A percentile compares a stretch with the other conserved stretches of the same genome.
phyloP scores from a whole-genome alignment of 192 early-diverging fungal species.

The Mortierella alpina region DNA sequence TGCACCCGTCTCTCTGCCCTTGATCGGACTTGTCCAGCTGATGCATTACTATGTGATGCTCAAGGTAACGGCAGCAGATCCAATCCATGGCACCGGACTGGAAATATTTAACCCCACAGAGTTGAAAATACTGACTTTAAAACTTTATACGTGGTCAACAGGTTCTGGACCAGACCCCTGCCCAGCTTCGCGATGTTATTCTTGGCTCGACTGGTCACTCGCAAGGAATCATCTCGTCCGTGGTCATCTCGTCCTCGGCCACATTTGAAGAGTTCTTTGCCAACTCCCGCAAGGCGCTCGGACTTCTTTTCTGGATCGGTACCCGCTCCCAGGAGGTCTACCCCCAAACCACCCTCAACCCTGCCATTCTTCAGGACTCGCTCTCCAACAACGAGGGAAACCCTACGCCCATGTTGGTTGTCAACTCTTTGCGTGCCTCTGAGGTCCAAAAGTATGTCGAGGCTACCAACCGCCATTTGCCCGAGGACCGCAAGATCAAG shows the following conservation, averaged over 20 bases:
- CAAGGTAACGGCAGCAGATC: slow-evolving; percentile 47
- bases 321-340: slow-evolving; percentile 82
- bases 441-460: slow-evolving; percentile 89
- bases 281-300: slow-evolving; percentile 83
- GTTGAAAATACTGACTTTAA: neutral
- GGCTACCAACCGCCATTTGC: slow-evolving; percentile 87
- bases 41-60: slow-evolving; percentile 89
- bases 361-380: slow-evolving; percentile 90
- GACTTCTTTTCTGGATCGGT: slow-evolving; percentile 86
- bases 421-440: slow-evolving; percentile 82
- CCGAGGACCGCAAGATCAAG: slow-evolving; percentile 83
- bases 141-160: neutral
- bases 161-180: slow-evolving; percentile 70
- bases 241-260: slow-evolving; percentile 81
- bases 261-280: slow-evolving; percentile 82
- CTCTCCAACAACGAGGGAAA: slow-evolving; percentile 89
- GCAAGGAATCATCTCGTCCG: slow-evolving; percentile 89
- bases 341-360: slow-evolving; percentile 84
- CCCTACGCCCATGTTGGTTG: slow-evolving; percentile 92
- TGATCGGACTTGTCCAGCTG: slow-evolving; percentile 93
- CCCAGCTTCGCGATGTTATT: slow-evolving; percentile 66
- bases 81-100: neutral
- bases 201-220: slow-evolving; percentile 88
- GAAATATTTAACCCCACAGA: neutral
- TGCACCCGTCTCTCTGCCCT: slow-evolving; percentile 84